Conservation (phyloP, 2,329 filamentous ascomycete species). For the Pezicula radicicola region DNA sequence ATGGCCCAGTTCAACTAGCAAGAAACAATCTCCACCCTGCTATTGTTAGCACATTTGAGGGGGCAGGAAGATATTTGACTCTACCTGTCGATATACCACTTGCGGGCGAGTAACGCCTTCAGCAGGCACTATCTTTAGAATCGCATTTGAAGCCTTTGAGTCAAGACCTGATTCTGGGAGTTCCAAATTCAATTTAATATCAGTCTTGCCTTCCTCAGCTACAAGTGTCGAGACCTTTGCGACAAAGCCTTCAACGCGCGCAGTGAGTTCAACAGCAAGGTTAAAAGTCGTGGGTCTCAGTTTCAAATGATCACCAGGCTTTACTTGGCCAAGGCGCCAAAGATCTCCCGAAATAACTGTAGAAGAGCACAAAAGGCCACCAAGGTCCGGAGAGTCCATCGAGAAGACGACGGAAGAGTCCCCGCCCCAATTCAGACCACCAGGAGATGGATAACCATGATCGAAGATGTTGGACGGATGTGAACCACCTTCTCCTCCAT, state of each 20-base stretch:
- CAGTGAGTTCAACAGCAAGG: slow-evolving; percentile 43
- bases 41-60: neutral
- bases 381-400: slow-evolving; percentile 56
- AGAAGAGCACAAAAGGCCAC: slow-evolving; percentile 54
- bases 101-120: slow-evolving; percentile 5
- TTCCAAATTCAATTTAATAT: slow-evolving; percentile 6
- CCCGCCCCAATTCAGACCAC: slow-evolving; percentile 58
- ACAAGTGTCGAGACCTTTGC: slow-evolving; percentile 27
- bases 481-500: slow-evolving; percentile 60
- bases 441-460: slow-evolving; percentile 52
- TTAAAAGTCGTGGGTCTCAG: slow-evolving; percentile 49
- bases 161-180: slow-evolving; percentile 4
- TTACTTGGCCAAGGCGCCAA: slow-evolving; percentile 61
- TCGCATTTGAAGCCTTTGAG: slow-evolving; percentile 3
- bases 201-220: slow-evolving; percentile 1
- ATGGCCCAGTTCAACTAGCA: slow-evolving; percentile 14
- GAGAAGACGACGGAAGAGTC: slow-evolving; percentile 60
- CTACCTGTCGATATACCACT: slow-evolving; percentile 15
- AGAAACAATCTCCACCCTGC: slow-evolving; percentile 13
- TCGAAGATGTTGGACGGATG: slow-evolving; percentile 59
- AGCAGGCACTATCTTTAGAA: slow-evolving; percentile 8
- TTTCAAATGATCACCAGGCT: slow-evolving; percentile 52
- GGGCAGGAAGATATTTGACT: neutral
- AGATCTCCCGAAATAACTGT: slow-evolving; percentile 55
- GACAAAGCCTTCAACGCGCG: slow-evolving; percentile 40